Conservation (phyloP, 768 basidiomycete genomes). For the Crepidotus variabilis region DNA sequence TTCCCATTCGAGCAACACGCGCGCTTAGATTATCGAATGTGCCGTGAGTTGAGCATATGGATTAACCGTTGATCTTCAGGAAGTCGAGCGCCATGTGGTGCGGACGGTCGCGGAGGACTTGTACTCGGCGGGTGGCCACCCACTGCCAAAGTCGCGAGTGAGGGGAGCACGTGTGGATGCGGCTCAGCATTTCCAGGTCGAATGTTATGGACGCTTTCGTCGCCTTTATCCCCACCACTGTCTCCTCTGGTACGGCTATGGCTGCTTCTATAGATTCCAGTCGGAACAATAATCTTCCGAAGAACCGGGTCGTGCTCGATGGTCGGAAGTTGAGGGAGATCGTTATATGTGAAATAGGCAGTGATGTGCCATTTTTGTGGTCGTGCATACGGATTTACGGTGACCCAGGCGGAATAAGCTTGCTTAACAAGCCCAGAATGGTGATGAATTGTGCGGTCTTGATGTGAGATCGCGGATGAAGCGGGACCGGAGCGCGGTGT, state of each 20-base stretch:
- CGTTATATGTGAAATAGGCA: conserved; percentile 49
- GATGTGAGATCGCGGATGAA: conserved; percentile 54
- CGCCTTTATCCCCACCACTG: conserved; percentile 22
- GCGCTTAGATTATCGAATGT: conserved; percentile 19
- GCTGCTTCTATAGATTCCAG: conserved; percentile 42
- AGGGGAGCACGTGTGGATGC: conserved; percentile 27
- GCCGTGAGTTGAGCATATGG: conserved; percentile 49
- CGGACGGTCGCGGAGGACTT: conserved; percentile 21
- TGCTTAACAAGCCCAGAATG: conserved; percentile 63
- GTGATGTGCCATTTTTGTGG: conserved; percentile 69
- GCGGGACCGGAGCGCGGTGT: conserved; percentile 44
- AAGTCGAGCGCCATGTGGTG: conserved; percentile 31
- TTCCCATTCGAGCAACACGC: not conserved
- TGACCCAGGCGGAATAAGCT: conserved; percentile 67
- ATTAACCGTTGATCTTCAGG: conserved; percentile 62
- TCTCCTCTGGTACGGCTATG: conserved; percentile 38
- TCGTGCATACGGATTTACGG: conserved; percentile 35
- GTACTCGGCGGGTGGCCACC: conserved; percentile 22
- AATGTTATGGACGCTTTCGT: conserved; percentile 2
- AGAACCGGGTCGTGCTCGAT: conserved; percentile 42
- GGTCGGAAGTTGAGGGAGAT: conserved; percentile 42
- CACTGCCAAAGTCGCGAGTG: conserved; percentile 34
- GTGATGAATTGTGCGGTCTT: conserved; percentile 48
- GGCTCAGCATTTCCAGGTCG: conserved; percentile 11
- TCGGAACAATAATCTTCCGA: conserved; percentile 40